Evolutionary conservation across 2,329 filamentous ascomycete species (phyloP), one percentile per base, ranked within the genome.

Genomic region (Colletotrichum sp.): DNA sequence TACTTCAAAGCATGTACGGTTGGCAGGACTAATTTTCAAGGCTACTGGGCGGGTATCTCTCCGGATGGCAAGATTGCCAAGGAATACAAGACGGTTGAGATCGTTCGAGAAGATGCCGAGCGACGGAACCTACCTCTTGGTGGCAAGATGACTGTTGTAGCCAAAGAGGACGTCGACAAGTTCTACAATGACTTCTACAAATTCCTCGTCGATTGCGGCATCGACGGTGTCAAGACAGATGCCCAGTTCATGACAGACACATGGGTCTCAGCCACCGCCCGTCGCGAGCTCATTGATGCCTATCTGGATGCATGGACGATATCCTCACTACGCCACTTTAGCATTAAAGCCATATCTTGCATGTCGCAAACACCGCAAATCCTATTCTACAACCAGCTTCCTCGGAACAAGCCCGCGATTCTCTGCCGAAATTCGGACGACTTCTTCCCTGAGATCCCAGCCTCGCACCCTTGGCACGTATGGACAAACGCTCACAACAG

Each of bases 161-260:
- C 93, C 8, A 90, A 93, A 48, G 91, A 94, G 60, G 95, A 98
- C 78, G 91, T 96, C 1, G 85, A 87, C 13, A 90, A 89, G 34
- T 94, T 98, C 82, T 99, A 98, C 83, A 89, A 95, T 73, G 96
- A 98, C 82, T 98, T 98, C 83, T 99, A 98, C 83, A 84, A 86
- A 3, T 98, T 98, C 81, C 90, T 99, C 2, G 88, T 89, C 0
- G 89, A 90, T 5, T 90, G 91, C 44, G 96, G 96, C 1, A 88
- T 99, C 36, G 94, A 98, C 82, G 93, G 93, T 0, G 96, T 98
- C 79, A 99, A 99, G 84, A 96, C 96, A 0, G 97, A 99, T 82
- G 95, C 92, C 0, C 96, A 99, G 81, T 98, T 96, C 85, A 95
- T 96, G 86, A 87, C 98, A 22, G 96, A 98, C 82, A 91, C 93